Evolutionary conservation across 1,284 basidiomycete genomes (phyloP).

Genomic region (Phylloporus sp.): DNA sequence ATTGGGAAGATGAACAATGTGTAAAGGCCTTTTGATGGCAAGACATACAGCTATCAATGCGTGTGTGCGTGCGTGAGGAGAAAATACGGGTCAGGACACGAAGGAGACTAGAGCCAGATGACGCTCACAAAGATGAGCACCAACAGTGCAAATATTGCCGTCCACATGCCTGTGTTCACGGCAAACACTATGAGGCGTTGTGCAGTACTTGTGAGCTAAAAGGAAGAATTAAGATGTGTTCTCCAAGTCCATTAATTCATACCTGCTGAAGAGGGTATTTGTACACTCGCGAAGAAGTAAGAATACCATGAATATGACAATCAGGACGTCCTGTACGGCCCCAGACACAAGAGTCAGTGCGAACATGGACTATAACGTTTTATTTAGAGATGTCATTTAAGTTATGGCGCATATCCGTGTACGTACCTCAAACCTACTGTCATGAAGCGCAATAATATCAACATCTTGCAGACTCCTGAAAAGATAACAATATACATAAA

Average conservation of each 20-base stretch:
- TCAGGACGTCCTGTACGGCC: slow-evolving; percentile 12
- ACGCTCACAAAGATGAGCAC: slow-evolving; percentile 20
- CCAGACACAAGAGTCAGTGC: not conserved
- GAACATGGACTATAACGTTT: slow-evolving; percentile 1
- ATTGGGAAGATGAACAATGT: not conserved
- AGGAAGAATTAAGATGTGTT: not conserved
- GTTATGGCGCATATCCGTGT: not conserved
- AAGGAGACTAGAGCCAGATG: too few relatives aligned
- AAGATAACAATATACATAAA: not conserved
- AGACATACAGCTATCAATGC: not conserved
- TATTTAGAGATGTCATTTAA: not conserved
- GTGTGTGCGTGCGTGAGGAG: not conserved
- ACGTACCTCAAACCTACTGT: not conserved
- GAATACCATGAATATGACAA: slow-evolving; percentile 11
- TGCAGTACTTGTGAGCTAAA: too few relatives aligned
- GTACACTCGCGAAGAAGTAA: slow-evolving; percentile 17
- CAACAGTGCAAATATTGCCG: slow-evolving; percentile 21
- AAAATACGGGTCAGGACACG: not conserved
- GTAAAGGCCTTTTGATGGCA: not conserved
- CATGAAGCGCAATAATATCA: not conserved
- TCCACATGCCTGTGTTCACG: slow-evolving; percentile 26
- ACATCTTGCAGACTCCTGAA: not conserved
- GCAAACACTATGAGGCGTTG: slow-evolving; percentile 26
- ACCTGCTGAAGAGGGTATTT: not conserved
- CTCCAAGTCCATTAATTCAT: not conserved